A percentile compares a stretch with the other conserved stretches of the same genome.
Evolutionary conservation across 352 stramenopile genomes (phyloP).

Genomic region (Phytophthora megakarya): DNA sequence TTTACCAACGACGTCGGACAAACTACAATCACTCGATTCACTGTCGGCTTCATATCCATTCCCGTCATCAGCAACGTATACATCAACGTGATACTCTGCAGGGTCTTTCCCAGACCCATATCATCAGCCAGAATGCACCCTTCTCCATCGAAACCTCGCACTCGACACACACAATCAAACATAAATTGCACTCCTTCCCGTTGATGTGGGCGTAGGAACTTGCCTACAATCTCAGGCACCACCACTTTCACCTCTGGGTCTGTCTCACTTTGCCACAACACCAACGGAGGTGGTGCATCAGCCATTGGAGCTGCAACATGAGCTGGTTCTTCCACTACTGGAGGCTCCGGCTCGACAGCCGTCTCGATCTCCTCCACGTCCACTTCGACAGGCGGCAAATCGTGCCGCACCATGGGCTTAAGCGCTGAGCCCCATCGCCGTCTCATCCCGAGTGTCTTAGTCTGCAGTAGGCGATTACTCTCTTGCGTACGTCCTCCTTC

Average conservation of each 20-base stretch:
- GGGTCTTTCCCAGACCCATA: slow-evolving; percentile 88
- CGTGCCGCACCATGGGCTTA: slow-evolving; percentile 67
- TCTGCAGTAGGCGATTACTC: slow-evolving; percentile 75
- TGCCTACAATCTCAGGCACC: slow-evolving; percentile 92
- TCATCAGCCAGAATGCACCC: slow-evolving; percentile 89
- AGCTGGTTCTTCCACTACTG: slow-evolving; percentile 28
- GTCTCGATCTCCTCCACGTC: slow-evolving; percentile 66
- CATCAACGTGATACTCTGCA: slow-evolving; percentile 89
- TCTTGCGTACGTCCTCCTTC: slow-evolving; percentile 60
- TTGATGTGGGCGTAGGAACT: slow-evolving; percentile 96
- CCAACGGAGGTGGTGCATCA: slow-evolving; percentile 64
- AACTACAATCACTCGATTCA: slow-evolving; percentile 78
- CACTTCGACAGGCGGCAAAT: slow-evolving; percentile 64
- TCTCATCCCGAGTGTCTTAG: slow-evolving; percentile 87
- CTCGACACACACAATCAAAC: slow-evolving; percentile 93
- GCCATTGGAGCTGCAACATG: slow-evolving; percentile 18
- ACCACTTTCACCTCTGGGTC: slow-evolving; percentile 69
- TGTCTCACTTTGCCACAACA: slow-evolving; percentile 81
- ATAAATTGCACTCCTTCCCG: slow-evolving; percentile 97
- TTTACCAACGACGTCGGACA: slow-evolving; percentile 89
- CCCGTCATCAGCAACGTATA: slow-evolving; percentile 81
- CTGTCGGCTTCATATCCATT: slow-evolving; percentile 68
- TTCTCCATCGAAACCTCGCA: slow-evolving; percentile 79
- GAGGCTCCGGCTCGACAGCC: slow-evolving; percentile 31
- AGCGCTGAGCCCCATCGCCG: slow-evolving; percentile 59